Evolutionary conservation across 1,139 yeast genomes (phyloP), one percentile per base, ranked within the genome.

Genomic region (Pichia sp.): DNA sequence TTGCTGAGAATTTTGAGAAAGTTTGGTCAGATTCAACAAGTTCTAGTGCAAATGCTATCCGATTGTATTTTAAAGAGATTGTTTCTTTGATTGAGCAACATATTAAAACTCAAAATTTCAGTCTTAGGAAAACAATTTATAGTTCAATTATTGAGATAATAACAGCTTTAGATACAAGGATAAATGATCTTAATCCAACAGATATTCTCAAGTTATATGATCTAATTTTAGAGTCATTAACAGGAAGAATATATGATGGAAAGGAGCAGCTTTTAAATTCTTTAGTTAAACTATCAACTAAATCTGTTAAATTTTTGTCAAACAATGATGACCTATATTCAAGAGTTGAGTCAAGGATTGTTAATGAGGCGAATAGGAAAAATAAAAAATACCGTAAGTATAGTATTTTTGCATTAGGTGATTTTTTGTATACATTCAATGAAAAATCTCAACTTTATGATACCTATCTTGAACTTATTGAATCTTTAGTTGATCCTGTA

Each of bases 171-270:
- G 60, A 55, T 5, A 47, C 46, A 2, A 47, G 48, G 21, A 43
- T 54, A 3, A 56, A 67, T 37, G 68, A 64, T 12, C 62, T 66
- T 23, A 52, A 59, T 10, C 43, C 47, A 4, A 14, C 43, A 3
- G 39, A 53, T 26, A 32, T 56, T n/a, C 44, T 49, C 2, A 65
- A 67, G 17, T 58, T 88, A 20, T 71, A 84, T 42, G 63, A 65
- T 0, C 66, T 79, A 5, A 66, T 88, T 40, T 56, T 84, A 19
- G 73, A 71, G 34, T 77, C 95, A 0, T 70, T 81, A 45, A 68
- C 71, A 42, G 96, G 96, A 0, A 75, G 91, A 46, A 74, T 93
- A 9, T 91, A 96, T 94, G 72, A 72, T 17, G 97, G 97, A 8
- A 91, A 91, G 55, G 96, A 86, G 50, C 61, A 69, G 32, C 72